Evolutionary conservation across 163 green algal species (phyloP).

Genomic region (Volvox carteri): DNA sequence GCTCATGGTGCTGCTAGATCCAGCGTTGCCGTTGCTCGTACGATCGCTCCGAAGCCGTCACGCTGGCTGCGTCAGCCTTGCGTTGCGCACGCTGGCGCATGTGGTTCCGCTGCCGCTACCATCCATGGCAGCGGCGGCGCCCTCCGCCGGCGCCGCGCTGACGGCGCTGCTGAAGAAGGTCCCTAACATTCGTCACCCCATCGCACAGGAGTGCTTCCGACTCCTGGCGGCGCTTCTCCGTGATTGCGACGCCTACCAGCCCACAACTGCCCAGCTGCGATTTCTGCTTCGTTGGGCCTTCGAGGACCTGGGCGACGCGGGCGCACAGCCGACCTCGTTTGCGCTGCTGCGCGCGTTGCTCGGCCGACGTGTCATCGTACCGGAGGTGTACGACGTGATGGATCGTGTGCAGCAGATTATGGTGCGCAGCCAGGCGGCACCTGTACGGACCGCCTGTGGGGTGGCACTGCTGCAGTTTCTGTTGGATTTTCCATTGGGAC

Average conservation of each 20-base stretch:
- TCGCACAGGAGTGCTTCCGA: constrained; percentile 63
- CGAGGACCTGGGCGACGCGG: constrained; percentile 48
- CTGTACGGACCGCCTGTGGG: constrained; percentile 63
- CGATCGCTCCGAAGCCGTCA: constrained; percentile 70
- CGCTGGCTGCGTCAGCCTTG: constrained; percentile 63
- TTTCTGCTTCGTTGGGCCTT: constrained; percentile 74
- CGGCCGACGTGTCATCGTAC: constrained; percentile 82
- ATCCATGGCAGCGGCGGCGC: constrained; percentile 60
- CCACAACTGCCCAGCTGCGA: constrained; percentile 74
- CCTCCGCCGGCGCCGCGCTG: constrained; percentile 67
- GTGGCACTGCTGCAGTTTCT: constrained; percentile 92
- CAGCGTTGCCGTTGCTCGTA: constrained; percentile 85
- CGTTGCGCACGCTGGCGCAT: constrained; percentile 67
- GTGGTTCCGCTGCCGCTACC: constrained; percentile 75
- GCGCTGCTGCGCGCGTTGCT: constrained; percentile 88
- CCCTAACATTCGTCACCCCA: constrained; percentile 71
- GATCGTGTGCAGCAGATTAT: constrained; percentile 86
- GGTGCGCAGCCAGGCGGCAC: constrained; percentile 71
- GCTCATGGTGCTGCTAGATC: constrained; percentile 75
- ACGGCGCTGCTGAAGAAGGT: constrained; percentile 77
- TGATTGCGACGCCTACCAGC: constrained; percentile 75
- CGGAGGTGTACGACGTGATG: constrained; percentile 97
- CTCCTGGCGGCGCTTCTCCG: constrained; percentile 80
- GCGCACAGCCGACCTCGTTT: constrained; percentile 39
- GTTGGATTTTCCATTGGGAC: constrained; percentile 94